These are phyloP conservation scores for Mycotypha africana DNA, from an alignment of 371 early-diverging fungal species.

Conservation along the genomic window DNA sequence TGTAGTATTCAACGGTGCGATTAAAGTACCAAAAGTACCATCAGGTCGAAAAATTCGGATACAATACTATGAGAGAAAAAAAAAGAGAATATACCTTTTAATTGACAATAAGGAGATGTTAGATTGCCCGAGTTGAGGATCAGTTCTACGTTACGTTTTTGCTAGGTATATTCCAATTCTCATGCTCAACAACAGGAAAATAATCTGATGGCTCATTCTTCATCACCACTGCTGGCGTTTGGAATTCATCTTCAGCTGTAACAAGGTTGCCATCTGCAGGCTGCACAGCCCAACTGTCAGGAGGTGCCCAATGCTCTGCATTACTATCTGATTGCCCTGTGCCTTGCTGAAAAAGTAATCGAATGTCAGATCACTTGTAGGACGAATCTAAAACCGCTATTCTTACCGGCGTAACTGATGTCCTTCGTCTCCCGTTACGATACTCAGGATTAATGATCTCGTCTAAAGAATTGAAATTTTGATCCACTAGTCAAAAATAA, in stretches of 20 bases:
- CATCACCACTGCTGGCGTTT: conserved; percentile 6
- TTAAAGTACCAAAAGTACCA: conserved; percentile 73
- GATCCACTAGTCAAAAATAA: conserved; percentile 22
- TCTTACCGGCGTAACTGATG: conserved; percentile 7
- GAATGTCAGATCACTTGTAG: not conserved
- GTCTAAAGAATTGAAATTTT: conserved; percentile 42
- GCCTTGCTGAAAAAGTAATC: conserved; percentile 9
- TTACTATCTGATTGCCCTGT: not conserved
- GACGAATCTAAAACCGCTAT: not conserved
- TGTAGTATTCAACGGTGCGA: conserved; percentile 59
- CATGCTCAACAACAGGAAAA: conserved; percentile 21
- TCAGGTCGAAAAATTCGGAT: conserved; percentile 67
- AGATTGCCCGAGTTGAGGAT: no score
- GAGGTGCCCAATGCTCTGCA: conserved; percentile 55
- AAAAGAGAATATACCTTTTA: not conserved
- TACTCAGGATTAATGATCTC: conserved; percentile 42
- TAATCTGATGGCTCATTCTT: conserved; percentile 35
- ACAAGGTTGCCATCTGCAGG: no score
- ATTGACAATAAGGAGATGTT: no score
- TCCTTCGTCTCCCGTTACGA: conserved; percentile 1
- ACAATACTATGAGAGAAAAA: conserved; percentile 26
- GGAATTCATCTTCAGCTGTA: conserved; percentile 20
- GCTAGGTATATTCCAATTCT: conserved; percentile 22
- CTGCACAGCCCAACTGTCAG: conserved; percentile 68
- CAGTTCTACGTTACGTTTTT: conserved; percentile 37